Evolutionary conservation across 1,284 basidiomycete species (phyloP).

Genomic region (Ceratobasidium sp.): DNA sequence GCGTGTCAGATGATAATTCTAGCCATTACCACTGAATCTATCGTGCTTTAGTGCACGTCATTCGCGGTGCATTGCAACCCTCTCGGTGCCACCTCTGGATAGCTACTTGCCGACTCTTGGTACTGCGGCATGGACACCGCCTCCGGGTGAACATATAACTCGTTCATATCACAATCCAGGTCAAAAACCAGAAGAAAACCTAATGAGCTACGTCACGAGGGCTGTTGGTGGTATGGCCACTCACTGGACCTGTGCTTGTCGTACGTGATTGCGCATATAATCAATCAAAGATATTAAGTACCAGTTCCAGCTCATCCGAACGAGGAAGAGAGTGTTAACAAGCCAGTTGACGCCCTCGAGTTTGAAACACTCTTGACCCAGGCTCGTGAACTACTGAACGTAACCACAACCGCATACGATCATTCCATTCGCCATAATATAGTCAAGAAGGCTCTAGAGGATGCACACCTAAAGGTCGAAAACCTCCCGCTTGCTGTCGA

Average conservation of each 20-base stretch:
- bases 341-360: background rate
- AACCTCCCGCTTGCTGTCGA: slow-evolving; percentile 27
- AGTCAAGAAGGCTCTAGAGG: slow-evolving; percentile 12
- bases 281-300: background rate
- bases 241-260: slow-evolving; percentile 36
- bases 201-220: background rate
- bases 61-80: slow-evolving; percentile 13
- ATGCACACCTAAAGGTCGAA: background rate
- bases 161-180: slow-evolving; percentile 16
- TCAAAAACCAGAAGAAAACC: slow-evolving; percentile 15
- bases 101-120: background rate
- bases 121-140: background rate
- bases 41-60: slow-evolving; percentile 2
- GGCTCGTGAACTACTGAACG: slow-evolving; percentile 10
- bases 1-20: background rate
- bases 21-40: background rate
- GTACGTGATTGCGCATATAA: background rate
- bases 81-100: slow-evolving; percentile 22
- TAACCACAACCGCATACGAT: slow-evolving; percentile 3
- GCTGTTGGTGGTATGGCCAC: slow-evolving; percentile 39
- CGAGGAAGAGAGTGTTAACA: background rate
- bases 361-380: background rate
- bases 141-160: background rate
- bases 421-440: slow-evolving; percentile 15
- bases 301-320: slow-evolving; percentile 10